Evolutionary conservation across 1,139 yeast species (phyloP).

Genomic region (Eremothecium cymbalariae): DNA sequence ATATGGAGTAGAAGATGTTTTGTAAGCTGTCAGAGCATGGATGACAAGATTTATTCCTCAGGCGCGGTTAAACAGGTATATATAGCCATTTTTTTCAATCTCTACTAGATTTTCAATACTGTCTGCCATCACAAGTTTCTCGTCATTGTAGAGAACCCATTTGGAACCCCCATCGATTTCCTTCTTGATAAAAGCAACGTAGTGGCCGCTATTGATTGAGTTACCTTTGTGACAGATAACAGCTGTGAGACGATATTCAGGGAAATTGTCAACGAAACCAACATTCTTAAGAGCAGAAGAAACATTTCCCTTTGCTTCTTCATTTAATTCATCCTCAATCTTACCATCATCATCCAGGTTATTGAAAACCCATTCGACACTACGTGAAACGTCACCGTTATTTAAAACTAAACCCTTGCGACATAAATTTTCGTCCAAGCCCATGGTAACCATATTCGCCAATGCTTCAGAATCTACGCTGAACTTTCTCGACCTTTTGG

Average conservation of each 20-base stretch:
- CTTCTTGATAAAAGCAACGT: slow-evolving; percentile 69
- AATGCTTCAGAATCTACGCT: slow-evolving; percentile 45
- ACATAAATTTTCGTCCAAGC: slow-evolving; percentile 57
- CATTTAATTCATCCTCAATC: slow-evolving; percentile 14
- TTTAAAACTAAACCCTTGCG: slow-evolving; percentile 59
- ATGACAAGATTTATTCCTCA: too few relatives aligned
- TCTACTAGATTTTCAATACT: slow-evolving; percentile 53
- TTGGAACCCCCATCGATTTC: slow-evolving; percentile 35
- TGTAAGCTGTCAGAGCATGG: too few relatives aligned
- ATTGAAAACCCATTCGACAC: slow-evolving; percentile 84
- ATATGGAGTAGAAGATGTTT: too few relatives aligned
- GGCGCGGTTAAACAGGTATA: slow-evolving; percentile 35
- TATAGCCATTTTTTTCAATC: slow-evolving; percentile 54
- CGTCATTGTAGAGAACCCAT: slow-evolving; percentile 92
- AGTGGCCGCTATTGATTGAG: slow-evolving; percentile 93
- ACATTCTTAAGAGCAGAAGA: slow-evolving; percentile 15
- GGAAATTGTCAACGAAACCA: slow-evolving; percentile 23
- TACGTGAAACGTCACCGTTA: slow-evolving; percentile 55
- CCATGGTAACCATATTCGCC: slow-evolving; percentile 51
- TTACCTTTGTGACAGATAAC: slow-evolving; percentile 91
- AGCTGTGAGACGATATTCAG: slow-evolving; percentile 49
- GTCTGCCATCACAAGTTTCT: slow-evolving; percentile 72
- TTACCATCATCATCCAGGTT: slow-evolving; percentile 64
- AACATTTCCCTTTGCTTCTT: slow-evolving; percentile 16
- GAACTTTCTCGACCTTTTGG: slow-evolving; percentile 17